A percentile compares a stretch with the other conserved stretches of the same genome.
These are phyloP conservation scores for Citeromyces hawaiiensis DNA, from an alignment of 1,139 yeast species.

Conservation along the genomic window DNA sequence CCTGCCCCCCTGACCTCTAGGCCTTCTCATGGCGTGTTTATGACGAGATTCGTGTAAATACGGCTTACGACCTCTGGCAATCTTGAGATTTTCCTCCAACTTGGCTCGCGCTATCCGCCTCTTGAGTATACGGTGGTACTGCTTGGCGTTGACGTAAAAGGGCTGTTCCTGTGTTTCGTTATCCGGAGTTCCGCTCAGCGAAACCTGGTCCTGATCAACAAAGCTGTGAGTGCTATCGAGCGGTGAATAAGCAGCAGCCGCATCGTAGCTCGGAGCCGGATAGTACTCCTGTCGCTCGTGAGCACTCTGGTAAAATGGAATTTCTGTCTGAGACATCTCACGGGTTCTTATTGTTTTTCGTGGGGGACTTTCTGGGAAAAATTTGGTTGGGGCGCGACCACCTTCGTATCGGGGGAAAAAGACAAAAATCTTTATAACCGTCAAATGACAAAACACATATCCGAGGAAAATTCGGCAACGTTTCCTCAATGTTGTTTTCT, in stretches of 20 bases:
- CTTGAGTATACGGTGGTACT: conserved; percentile 86
- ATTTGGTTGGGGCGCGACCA: no score
- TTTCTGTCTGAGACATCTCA: background rate
- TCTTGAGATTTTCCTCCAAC: conserved; percentile 76
- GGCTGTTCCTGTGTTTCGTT: conserved; percentile 54
- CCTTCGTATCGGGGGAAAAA: no score
- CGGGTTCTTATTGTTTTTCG: background rate
- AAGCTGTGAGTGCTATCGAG: background rate
- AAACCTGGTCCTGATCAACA: background rate
- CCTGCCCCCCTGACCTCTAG: conserved; percentile 97
- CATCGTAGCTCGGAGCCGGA: background rate
- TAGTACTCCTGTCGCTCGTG: background rate
- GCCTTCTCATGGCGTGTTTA: conserved; percentile 98
- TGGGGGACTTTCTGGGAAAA: background rate
- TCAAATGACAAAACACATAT: no score
- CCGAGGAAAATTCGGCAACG: no score
- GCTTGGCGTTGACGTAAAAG: conserved; percentile 94
- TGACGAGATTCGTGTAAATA: conserved; percentile 95
- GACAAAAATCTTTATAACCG: no score
- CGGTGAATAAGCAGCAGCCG: background rate
- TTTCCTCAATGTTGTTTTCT: no score
- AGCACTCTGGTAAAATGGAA: background rate
- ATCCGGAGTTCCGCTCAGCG: background rate
- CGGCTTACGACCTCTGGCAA: conserved; percentile 85
- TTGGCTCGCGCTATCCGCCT: conserved; percentile 90